Percentiles rank a stretch among this genome's conserved stretches.
phyloP scores from a whole-genome alignment of 2,329 filamentous ascomycete genomes.

The Nigrograna mackinnonii region DNA sequence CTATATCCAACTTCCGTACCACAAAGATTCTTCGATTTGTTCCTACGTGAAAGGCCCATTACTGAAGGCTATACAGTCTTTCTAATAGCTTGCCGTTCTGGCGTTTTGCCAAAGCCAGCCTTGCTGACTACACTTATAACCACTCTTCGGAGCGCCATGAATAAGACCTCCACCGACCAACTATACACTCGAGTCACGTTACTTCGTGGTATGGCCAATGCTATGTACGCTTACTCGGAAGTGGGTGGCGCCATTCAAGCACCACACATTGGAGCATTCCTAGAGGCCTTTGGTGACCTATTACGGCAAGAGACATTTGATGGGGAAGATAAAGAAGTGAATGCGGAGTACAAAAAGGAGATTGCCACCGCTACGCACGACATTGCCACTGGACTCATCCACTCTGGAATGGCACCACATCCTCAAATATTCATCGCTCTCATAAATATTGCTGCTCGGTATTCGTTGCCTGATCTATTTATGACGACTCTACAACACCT shows the following conservation, averaged over 20 bases:
- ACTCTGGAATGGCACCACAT: slow-evolving; percentile 28
- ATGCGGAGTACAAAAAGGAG: slow-evolving; percentile 21
- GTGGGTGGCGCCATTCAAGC: slow-evolving; percentile 38
- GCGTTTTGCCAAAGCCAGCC: slow-evolving; percentile 34
- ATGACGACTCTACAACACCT: slow-evolving; percentile 26
- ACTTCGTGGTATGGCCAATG: slow-evolving; percentile 45
- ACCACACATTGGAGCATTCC: slow-evolving; percentile 42
- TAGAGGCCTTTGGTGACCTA: slow-evolving; percentile 36
- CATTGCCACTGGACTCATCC: slow-evolving; percentile 23
- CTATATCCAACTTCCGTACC: slow-evolving; percentile 49
- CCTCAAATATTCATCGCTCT: slow-evolving; percentile 26
- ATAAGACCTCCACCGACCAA: slow-evolving; percentile 13
- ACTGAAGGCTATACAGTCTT: slow-evolving; percentile 53
- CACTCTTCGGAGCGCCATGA: slow-evolving; percentile 30
- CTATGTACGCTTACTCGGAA: slow-evolving; percentile 46
- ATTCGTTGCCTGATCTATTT: slow-evolving; percentile 27
- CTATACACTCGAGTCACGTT: slow-evolving; percentile 20
- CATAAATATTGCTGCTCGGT: slow-evolving; percentile 31
- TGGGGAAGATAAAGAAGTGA: slow-evolving; percentile 19
- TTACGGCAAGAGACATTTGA: slow-evolving; percentile 20
- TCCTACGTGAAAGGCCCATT: slow-evolving; percentile 50
- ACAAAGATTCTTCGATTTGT: slow-evolving; percentile 47
- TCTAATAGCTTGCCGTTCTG: slow-evolving; percentile 52
- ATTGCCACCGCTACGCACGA: slow-evolving; percentile 28
- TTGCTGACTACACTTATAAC: slow-evolving; percentile 37